Base-by-base conservation (phyloP, 164 flowering plant species). In the Vitis cinerea region DNA sequence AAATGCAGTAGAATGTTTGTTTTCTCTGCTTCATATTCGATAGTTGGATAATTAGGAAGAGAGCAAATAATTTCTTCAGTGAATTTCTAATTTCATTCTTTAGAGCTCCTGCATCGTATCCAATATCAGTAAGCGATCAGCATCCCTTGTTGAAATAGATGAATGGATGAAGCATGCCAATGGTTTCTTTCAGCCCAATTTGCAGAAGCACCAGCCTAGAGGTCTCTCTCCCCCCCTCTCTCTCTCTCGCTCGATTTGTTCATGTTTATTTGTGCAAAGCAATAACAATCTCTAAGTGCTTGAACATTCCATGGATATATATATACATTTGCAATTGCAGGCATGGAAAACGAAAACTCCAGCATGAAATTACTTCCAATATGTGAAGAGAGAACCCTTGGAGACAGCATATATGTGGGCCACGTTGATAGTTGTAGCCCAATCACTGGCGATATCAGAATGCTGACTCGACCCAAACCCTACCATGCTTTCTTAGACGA, bases 401-500 rank as follows among this genome's bases (percentile, higher is more conserved):
- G 3, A 10, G 16, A 23, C 2, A 23, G 47, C n/a, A 12, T 49
- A 15, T 62, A 50, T 10, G 49, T 17, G 59, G 60, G 27, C 27
- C 27, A 23, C 27, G 27, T 23, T 23, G 27, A 23, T 23, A 23
- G 27, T 23, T 23, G 2, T 23, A 74, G 75, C 61, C 60, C 62
- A 2, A 37, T 63, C 30, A 3, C 15, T 63, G 69, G 47, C 57
- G 64, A 60, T 48, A 68, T 19, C 8, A 72, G 58, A 44, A 23
- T 70, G 47, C 54, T 70, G 74, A 59, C 19, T 19, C 53, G 79
- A 14, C 79, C 74, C 9, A 75, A 67, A 50, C 74, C 82, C 15
- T 75, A 75, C 52, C 68, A 65, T 48, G 69, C 59, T 2, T 72
- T 75, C 67, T 64, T 79, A 8, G 69, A 66, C 59, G 79, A 75